Conservation (phyloP, 352 stramenopile species). For the Phytophthora palmivora region DNA sequence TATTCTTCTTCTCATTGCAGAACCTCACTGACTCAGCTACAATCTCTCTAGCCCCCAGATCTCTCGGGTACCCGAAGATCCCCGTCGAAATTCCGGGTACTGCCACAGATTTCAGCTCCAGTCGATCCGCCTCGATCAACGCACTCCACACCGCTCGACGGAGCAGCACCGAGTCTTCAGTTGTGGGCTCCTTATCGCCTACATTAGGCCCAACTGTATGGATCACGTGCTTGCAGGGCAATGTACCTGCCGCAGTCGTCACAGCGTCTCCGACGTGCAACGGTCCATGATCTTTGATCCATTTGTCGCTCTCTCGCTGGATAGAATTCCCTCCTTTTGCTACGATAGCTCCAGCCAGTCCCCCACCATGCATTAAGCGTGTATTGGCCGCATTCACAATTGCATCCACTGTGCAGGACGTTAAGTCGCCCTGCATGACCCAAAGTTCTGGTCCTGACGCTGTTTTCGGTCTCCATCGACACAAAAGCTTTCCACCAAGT, state of each 20-base stretch:
- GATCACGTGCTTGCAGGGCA: slow-evolving; percentile 53
- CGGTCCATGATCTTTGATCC: slow-evolving; percentile 33
- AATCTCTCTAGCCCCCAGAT: slow-evolving; percentile 48
- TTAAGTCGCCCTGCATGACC: slow-evolving; percentile 53
- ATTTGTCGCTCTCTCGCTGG: slow-evolving; percentile 37
- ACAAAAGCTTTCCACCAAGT: slow-evolving; percentile 18
- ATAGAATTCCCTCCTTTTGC: slow-evolving; percentile 37
- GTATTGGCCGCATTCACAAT: slow-evolving; percentile 60
- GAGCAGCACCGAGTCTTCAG: slow-evolving; percentile 35
- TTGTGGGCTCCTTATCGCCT: slow-evolving; percentile 15
- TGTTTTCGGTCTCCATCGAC: slow-evolving; percentile 13
- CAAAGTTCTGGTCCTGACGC: slow-evolving; percentile 25
- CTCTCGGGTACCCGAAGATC: slow-evolving; percentile 55
- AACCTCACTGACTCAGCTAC: slow-evolving; percentile 39
- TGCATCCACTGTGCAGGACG: slow-evolving; percentile 37
- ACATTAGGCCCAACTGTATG: slow-evolving; percentile 52
- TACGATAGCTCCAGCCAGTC: slow-evolving; percentile 44
- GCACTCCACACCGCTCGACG: slow-evolving; percentile 46
- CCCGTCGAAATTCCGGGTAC: slow-evolving; percentile 57
- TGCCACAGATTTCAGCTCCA: slow-evolving; percentile 42
- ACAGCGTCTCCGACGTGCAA: slow-evolving; percentile 45
- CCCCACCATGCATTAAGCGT: slow-evolving; percentile 41
- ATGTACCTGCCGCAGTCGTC: slow-evolving; percentile 35
- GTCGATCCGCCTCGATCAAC: slow-evolving; percentile 39
- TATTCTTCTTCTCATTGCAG: slow-evolving; percentile 20